These are phyloP conservation scores for Colletotrichum sp. DNA, from an alignment of 2,329 filamentous ascomycete species.

Conservation along the genomic window DNA sequence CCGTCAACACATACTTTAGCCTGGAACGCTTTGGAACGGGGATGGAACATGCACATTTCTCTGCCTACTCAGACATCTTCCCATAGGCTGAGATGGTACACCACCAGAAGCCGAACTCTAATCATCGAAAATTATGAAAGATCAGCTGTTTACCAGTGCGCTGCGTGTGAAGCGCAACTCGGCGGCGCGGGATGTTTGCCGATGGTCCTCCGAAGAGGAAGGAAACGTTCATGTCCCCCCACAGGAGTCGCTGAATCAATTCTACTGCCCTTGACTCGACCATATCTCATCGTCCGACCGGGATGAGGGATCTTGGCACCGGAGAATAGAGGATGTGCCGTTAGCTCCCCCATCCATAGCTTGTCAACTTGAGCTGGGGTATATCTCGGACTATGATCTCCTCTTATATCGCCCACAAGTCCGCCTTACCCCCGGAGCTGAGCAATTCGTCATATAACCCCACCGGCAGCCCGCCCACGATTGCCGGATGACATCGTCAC, in stretches of 20 bases:
- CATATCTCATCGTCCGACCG: neutral
- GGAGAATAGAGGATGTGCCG: neutral
- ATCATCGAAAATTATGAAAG: neutral
- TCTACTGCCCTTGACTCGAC: neutral
- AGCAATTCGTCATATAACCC: conserved; percentile 3
- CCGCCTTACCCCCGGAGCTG: neutral
- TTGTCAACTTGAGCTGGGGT: neutral
- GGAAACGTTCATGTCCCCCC: neutral
- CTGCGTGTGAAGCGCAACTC: neutral
- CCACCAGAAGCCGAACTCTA: neutral
- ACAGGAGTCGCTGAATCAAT: neutral
- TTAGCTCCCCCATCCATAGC: neutral
- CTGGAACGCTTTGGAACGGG: conserved; percentile 26
- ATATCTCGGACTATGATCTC: neutral
- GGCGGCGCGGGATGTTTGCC: neutral
- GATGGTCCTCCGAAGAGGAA: neutral
- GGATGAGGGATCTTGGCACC: neutral
- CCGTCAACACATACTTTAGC: neutral
- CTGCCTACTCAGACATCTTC: neutral
- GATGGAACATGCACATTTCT: conserved; percentile 25
- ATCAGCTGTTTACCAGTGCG: conserved; percentile 13
- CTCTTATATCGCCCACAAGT: neutral
- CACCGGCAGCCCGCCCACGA: neutral
- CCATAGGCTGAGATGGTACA: neutral
- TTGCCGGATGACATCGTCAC: neutral